Evolutionary conservation across 305 asterid genomes (phyloP), one percentile per base, ranked within the genome.

Genomic region (Fraxinus xanthoxyloides): DNA sequence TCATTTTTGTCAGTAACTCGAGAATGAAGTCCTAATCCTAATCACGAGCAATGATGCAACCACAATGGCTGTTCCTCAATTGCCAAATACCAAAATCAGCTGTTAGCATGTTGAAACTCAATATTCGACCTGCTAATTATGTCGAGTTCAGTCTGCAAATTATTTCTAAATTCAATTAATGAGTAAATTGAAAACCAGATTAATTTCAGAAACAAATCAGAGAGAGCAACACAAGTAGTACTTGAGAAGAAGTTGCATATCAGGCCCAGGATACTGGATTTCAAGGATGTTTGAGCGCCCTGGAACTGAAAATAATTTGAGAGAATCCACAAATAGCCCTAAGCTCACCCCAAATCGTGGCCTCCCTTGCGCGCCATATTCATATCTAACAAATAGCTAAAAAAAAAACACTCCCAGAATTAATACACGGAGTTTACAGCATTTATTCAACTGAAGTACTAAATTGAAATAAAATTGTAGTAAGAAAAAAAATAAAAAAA

Each of bases 241-340:
- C 98, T 93, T 90, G 83, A 95, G 89, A 82, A 95, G 89, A 82
- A 95, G 99, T 78, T 94, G 98, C 99, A 92, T 94, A 79, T 94
- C 99, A 17, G 97, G 93, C 81, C 99, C 99, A 0, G 99, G 99
- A 86, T 92, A 95, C 67, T 90, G 92, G 79, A 94, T 86, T 87
- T 95, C 97, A 30, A 94, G 92, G 70, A 88, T 75, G 84, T 65
- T 85, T 76, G 97, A 89, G 79, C 86, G 90, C 72, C 97, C 94
- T 28, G 95, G 97, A 85, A 87, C 92, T 30, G 98, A 90, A 89
- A 95, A 95, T 63, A 95, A 92, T 81, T 89, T 93, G 76, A 95
- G 89, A 81, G 93, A 93, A 87, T 95, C 97, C 79, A 93, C 90
- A 85, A 95, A 90, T 46, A 93, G 89, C 82, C 98, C 99, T 81